A percentile compares a stretch with the other conserved stretches of the same genome.
Evolutionary conservation across 1,284 basidiomycete species (phyloP).

Genomic region (Ustilago hordei): DNA sequence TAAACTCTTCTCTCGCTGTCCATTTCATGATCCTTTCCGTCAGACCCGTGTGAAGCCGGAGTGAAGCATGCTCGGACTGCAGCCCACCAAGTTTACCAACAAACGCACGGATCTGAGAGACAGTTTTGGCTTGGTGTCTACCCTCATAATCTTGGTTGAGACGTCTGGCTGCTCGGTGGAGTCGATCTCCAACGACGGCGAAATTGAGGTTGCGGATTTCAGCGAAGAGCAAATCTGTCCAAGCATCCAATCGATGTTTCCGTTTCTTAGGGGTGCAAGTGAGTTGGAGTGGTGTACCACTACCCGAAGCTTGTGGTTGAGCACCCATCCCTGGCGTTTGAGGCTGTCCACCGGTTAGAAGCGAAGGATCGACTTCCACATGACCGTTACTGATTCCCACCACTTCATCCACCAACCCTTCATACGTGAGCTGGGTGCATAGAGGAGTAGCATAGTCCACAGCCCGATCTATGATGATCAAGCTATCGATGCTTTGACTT

Average conservation of each 20-base stretch:
- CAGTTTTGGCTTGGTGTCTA: slow-evolving; percentile 85
- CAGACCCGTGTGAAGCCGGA: slow-evolving; percentile 89
- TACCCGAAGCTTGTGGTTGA: slow-evolving; percentile 41
- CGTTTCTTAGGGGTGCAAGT: slow-evolving; percentile 51
- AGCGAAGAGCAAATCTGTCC: slow-evolving; percentile 83
- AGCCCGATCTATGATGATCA: slow-evolving; percentile 89
- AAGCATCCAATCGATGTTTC: slow-evolving; percentile 82
- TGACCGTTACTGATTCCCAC: slow-evolving; percentile 90
- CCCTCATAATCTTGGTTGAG: slow-evolving; percentile 92
- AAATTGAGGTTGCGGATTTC: slow-evolving; percentile 94
- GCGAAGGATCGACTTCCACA: slow-evolving; percentile 85
- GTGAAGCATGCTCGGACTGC: slow-evolving; percentile 87
- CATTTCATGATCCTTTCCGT: slow-evolving; percentile 89
- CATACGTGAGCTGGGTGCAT: slow-evolving; percentile 94
- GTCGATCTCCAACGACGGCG: slow-evolving; percentile 84
- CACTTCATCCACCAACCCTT: slow-evolving; percentile 95
- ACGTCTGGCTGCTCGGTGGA: slow-evolving; percentile 84
- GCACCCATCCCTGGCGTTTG: slow-evolving; percentile 23
- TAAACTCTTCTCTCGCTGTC: slow-evolving; percentile 84
- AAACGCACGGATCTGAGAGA: slow-evolving; percentile 91
- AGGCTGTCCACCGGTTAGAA: slow-evolving; percentile 73
- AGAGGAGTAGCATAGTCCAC: slow-evolving; percentile 97
- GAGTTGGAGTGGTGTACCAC: slow-evolving; percentile 50
- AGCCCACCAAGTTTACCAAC: slow-evolving; percentile 92
- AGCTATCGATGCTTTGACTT: slow-evolving; percentile 78